Evolutionary conservation across 495 filamentous ascomycete genomes (phyloP), one percentile per base, ranked within the genome.

Genomic region (Talaromyces ruber): DNA sequence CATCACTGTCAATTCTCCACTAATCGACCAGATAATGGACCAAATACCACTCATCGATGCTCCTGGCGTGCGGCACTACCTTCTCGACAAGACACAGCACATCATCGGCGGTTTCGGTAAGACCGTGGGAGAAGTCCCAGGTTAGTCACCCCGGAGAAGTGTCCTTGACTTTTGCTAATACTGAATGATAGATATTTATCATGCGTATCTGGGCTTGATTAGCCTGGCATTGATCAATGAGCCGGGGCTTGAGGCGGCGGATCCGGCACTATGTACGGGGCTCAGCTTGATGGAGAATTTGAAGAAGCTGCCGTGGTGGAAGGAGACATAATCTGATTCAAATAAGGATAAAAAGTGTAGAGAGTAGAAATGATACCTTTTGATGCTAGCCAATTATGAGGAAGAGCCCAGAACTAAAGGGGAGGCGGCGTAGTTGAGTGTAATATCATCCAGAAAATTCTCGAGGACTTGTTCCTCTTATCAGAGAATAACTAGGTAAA

Each of bases 41-140:
- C 77, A 84, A 58, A 70, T 82, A 12, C 65, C 79, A 9, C 72
- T 96, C 24, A 73, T 93, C 39, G 80, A 89, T 56, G 72, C 74
- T 8, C 72, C 70, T 22, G 79, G 84, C 8, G 82, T 88, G 28
- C 84, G 90, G 12, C 81, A 83, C 59, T 98, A 96, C 72, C 78
- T 98, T 16, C 77, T 97, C 0, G 88, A 89, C 29, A 90, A 90
- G 70, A 93, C 90, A n/a, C 92, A 97, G 67, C 94, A 98, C 71
- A 67, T 84, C 24, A 86, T 97, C 18, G 94, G 94, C 55, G 94
- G 94, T 0, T 97, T 98, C 74, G 87, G 87, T 4, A 98, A 98
- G 68, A 69, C 82, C 9, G 86, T 91, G 0, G 89, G 90, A 28
- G 86, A 90, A 62, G 83, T 84, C 63, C 94, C 94, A 54, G 84